A percentile compares a stretch with the other conserved stretches of the same genome.
These are phyloP conservation scores for Alnus glutinosa DNA, from an alignment of 306 rosid species.

Conservation along the genomic window DNA sequence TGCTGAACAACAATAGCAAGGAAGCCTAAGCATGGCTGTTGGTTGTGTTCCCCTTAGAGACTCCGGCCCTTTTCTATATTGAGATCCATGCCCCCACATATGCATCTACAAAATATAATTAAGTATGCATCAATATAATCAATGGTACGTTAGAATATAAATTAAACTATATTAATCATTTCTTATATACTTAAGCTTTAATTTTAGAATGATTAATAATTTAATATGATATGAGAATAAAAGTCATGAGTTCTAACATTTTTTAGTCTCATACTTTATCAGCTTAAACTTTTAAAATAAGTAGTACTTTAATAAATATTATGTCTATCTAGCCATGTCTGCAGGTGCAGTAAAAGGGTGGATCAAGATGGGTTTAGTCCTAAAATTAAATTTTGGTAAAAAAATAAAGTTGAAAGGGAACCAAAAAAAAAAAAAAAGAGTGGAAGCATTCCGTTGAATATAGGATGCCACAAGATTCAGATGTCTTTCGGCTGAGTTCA, in stretches of 20 bases:
- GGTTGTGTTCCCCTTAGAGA: conserved; percentile 92
- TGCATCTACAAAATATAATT: conserved; percentile 57
- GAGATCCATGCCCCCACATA: conserved; percentile 99
- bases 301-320: no score
- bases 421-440: not conserved
- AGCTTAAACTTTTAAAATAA: no score
- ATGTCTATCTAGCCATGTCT: not conserved
- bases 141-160: no score
- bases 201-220: no score
- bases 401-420: not conserved
- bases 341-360: not conserved
- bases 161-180: no score
- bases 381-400: not conserved
- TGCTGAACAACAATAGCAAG: conserved; percentile 81
- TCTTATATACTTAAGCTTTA: no score
- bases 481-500: not conserved
- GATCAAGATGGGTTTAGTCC: not conserved
- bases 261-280: no score
- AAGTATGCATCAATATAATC: no score
- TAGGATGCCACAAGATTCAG: not conserved
- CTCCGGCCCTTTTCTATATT: conserved; percentile 88
- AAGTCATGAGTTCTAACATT: no score
- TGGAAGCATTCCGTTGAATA: not conserved
- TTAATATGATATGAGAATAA: no score
- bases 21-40: conserved; percentile 92